phyloP scores from a whole-genome alignment of 768 basidiomycete genomes.

The Xanthoconium stramineum region DNA sequence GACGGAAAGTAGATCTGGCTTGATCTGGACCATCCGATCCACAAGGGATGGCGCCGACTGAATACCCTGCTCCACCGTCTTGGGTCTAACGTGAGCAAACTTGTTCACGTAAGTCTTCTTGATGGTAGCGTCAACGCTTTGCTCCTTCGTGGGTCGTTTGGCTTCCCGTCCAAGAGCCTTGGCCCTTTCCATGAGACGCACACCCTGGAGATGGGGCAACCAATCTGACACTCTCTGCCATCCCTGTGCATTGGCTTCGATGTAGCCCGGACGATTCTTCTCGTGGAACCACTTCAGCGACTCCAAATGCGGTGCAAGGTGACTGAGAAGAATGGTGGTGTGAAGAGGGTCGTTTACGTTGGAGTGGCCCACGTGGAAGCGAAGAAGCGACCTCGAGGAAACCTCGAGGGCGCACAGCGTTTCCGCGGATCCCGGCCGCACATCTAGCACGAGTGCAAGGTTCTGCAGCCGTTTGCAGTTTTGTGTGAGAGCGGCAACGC shows the following conservation, averaged over 20 bases:
- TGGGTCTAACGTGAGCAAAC: conserved; percentile 40
- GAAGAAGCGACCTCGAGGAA: conserved; percentile 64
- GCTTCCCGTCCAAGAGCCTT: conserved; percentile 31
- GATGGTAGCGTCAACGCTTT: conserved; percentile 53
- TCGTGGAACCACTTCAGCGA: conserved; percentile 75
- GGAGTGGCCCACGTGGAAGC: conserved; percentile 75
- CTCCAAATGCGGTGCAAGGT: conserved; percentile 70
- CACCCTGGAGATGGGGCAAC: conserved; percentile 67
- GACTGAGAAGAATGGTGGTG: conserved; percentile 69
- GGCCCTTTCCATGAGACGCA: conserved; percentile 61
- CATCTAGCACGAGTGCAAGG: conserved; percentile 63
- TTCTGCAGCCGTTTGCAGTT: conserved; percentile 63
- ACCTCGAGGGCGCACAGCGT: conserved; percentile 44
- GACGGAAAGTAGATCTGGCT: conserved; percentile 36
- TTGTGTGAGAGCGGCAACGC: conserved; percentile 54
- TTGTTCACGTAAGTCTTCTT: conserved; percentile 37
- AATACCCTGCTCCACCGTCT: conserved; percentile 32
- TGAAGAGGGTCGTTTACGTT: conserved; percentile 68
- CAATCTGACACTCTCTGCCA: conserved; percentile 71
- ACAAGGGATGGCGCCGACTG: conserved; percentile 39
- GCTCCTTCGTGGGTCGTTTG: conserved; percentile 31
- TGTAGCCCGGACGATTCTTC: conserved; percentile 66
- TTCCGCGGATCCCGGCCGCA: conserved; percentile 42
- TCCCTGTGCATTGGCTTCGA: conserved; percentile 60
- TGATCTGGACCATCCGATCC: conserved; percentile 39